Percentiles rank a stretch among this genome's conserved stretches.
Evolutionary conservation across 192 early-diverging fungal species (phyloP).

Genomic region (Mortierella antarctica): DNA sequence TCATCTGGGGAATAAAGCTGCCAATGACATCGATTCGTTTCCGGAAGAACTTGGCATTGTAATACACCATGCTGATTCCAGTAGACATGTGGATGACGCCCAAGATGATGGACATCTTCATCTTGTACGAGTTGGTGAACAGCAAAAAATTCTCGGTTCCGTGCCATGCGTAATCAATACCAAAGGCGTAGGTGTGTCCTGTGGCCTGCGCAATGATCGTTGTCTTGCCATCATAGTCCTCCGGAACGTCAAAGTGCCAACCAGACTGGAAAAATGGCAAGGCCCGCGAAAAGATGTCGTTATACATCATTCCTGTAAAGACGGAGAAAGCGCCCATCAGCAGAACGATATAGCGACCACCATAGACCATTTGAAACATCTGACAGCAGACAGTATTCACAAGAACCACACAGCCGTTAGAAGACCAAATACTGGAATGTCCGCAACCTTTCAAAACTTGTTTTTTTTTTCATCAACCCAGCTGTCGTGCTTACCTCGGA

Average conservation of each 20-base stretch:
- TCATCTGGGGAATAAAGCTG: constrained; percentile 94
- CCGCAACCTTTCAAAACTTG: constrained; percentile 1
- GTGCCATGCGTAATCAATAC: constrained; percentile 78
- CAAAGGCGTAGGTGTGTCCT: constrained; percentile 45
- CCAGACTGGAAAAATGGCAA: constrained; percentile 80
- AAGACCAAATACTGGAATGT: background rate
- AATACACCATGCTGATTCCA: constrained; percentile 88
- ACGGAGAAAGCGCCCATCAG: constrained; percentile 98
- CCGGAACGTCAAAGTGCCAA: constrained; percentile 74
- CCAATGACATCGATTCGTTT: constrained; percentile 81
- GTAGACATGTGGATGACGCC: constrained; percentile 98
- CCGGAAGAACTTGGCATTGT: constrained; percentile 90
- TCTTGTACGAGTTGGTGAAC: constrained; percentile 99
- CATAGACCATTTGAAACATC: constrained; percentile 90
- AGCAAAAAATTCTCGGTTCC: constrained; percentile 91
- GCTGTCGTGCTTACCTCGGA: constrained; percentile 77
- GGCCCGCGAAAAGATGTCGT: constrained; percentile 94
- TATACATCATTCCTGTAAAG: constrained; percentile 97
- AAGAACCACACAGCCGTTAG: background rate
- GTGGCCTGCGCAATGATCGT: constrained; percentile 67
- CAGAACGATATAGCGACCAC: constrained; percentile 96
- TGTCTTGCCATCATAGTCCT: constrained; percentile 66
- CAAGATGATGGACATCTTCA: constrained; percentile 97
- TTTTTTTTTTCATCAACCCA: constrained; percentile 2
- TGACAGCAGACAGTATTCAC: constrained; percentile 23